Conservation (phyloP, 2,329 filamentous ascomycete genomes). For the Sclerotinia trifoliorum region DNA sequence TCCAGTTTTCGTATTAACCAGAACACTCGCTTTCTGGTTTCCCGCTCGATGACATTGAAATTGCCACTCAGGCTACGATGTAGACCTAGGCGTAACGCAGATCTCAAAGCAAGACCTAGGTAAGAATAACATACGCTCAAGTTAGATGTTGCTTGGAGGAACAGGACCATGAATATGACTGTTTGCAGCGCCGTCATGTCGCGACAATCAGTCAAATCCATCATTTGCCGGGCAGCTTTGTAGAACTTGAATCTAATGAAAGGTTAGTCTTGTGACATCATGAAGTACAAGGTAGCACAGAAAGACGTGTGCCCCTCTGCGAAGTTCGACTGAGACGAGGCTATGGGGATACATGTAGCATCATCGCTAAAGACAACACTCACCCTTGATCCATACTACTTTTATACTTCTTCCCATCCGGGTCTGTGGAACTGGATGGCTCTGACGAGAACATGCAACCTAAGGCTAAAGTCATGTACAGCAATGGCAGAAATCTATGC, state of each 20-base stretch:
- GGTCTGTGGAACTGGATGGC: constrained; percentile 46
- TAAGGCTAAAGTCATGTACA: constrained; percentile 69
- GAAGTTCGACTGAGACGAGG: background rate
- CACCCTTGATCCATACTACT: constrained; percentile 57
- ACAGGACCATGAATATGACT: constrained; percentile 76
- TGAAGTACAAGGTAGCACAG: background rate
- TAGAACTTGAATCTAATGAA: constrained; percentile 69
- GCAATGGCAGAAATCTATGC: constrained; percentile 64
- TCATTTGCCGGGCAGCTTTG: constrained; percentile 61
- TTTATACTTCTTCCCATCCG: constrained; percentile 50
- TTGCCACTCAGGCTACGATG: constrained; percentile 68
- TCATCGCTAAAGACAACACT: constrained; percentile 28
- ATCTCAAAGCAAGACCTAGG: constrained; percentile 73
- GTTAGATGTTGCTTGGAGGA: constrained; percentile 76
- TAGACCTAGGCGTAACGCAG: constrained; percentile 73
- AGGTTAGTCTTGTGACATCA: constrained; percentile 19
- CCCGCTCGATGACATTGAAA: constrained; percentile 61
- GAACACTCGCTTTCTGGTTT: constrained; percentile 63
- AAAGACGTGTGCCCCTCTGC: background rate
- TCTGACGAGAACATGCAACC: constrained; percentile 70
- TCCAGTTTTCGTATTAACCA: constrained; percentile 70
- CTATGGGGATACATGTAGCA: constrained; percentile 2
- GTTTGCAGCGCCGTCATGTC: constrained; percentile 73
- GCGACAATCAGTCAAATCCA: constrained; percentile 68
- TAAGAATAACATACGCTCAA: constrained; percentile 78